Evolutionary conservation across 1,139 yeast species (phyloP).

Genomic region (Yamadazyma triangularis): DNA sequence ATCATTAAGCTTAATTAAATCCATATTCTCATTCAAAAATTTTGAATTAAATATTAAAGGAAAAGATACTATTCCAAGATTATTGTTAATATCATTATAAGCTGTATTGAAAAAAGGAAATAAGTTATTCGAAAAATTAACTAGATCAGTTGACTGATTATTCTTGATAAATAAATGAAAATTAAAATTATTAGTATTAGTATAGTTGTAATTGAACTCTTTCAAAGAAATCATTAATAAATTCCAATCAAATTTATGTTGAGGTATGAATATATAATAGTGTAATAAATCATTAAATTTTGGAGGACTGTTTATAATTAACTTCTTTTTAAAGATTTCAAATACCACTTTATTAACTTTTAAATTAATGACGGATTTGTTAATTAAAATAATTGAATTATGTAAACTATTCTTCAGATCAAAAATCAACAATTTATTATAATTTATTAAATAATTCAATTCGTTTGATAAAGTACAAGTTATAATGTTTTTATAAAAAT

Average conservation of each 20-base stretch:
- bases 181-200: conserved; percentile 8
- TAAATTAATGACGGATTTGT: conserved; percentile 32
- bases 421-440: conserved; percentile 27
- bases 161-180: conserved; percentile 6
- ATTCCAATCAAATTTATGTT: conserved; percentile 33
- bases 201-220: conserved; percentile 27
- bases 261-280: conserved; percentile 37
- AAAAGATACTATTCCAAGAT: conserved; percentile 39
- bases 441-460: conserved; percentile 29
- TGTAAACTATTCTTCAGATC: conserved; percentile 40
- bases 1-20: conserved; percentile 2
- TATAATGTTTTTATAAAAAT: conserved; percentile 30
- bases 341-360: conserved; percentile 15
- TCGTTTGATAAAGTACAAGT: conserved; percentile 40
- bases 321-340: conserved; percentile 39
- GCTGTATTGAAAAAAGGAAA: conserved; percentile 7
- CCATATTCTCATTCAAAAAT: conserved; percentile 15
- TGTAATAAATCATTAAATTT: conserved; percentile 42
- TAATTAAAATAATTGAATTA: conserved; percentile 43
- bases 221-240: conserved; percentile 35
- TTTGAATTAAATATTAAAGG: conserved; percentile 39
- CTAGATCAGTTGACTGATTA: conserved; percentile 6
- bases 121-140: conserved; percentile 2
- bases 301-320: conserved; percentile 40
- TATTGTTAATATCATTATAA: conserved; percentile 30